phyloP scores from a whole-genome alignment of 345 rosid species.

The Pistacia integerrima region DNA sequence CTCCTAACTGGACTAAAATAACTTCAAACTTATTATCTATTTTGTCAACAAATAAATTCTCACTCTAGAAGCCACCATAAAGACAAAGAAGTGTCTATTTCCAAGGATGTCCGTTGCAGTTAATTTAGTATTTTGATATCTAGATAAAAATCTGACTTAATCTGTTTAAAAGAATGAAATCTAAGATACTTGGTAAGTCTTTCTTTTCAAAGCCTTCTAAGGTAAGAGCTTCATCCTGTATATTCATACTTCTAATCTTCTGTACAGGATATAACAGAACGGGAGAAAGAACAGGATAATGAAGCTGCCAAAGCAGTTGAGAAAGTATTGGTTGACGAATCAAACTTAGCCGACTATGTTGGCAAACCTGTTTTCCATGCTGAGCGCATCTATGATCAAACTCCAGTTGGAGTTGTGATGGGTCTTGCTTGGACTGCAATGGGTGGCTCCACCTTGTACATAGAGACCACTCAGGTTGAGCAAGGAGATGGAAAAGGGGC shows the following conservation, averaged over 20 bases:
- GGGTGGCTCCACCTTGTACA: constrained; percentile 98
- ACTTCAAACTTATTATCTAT: not conserved
- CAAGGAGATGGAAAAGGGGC: constrained; percentile 93
- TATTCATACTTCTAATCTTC: constrained; percentile 1
- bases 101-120: not conserved
- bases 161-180: too few species aligned
- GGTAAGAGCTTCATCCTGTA: constrained; percentile 10
- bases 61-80: not conserved
- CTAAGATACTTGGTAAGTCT: not conserved
- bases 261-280: constrained; percentile 45
- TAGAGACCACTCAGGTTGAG: constrained; percentile 84
- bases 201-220: not conserved
- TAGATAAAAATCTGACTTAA: too few species aligned
- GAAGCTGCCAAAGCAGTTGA: constrained; percentile 42
- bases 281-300: constrained; percentile 36
- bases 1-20: not conserved
- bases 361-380: constrained; percentile 98
- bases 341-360: constrained; percentile 78
- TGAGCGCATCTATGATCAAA: constrained; percentile 81
- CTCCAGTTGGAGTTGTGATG: constrained; percentile 98
- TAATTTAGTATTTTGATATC: not conserved
- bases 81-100: not conserved
- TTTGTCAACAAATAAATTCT: not conserved
- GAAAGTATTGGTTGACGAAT: constrained; percentile 63
- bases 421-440: constrained; percentile 99